Percentiles rank a stretch among this genome's conserved stretches.
phyloP scores from a whole-genome alignment of 2,329 filamentous ascomycete genomes.

The Aspergillus persii region DNA sequence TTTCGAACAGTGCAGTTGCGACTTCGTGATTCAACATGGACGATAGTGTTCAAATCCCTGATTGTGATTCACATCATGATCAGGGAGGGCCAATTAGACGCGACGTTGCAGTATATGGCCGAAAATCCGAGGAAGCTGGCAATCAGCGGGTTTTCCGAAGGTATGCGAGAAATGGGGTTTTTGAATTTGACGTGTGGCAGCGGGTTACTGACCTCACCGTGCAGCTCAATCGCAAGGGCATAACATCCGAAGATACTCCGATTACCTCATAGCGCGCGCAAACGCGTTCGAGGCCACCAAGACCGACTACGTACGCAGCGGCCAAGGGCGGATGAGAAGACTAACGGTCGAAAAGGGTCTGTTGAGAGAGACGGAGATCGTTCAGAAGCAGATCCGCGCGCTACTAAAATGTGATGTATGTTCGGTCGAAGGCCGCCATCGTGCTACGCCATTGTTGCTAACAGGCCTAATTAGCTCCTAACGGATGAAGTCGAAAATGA shows the following conservation, averaged over 20 bases:
- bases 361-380: slow-evolving; percentile 82
- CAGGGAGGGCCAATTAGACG: slow-evolving; percentile 85
- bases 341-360: slow-evolving; percentile 88
- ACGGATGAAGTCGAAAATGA: slow-evolving; percentile 91
- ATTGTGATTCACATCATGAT: slow-evolving; percentile 98
- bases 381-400: slow-evolving; percentile 83
- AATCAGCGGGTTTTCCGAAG: slow-evolving; percentile 88
- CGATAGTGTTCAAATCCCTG: slow-evolving; percentile 96
- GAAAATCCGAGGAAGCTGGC: slow-evolving; percentile 79
- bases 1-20: slow-evolving; percentile 88
- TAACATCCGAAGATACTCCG: slow-evolving; percentile 88
- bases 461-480: slow-evolving; percentile 63
- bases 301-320: slow-evolving; percentile 83
- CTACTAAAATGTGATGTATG: slow-evolving; percentile 86
- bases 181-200: background rate
- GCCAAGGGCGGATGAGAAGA: slow-evolving; percentile 78
- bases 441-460: slow-evolving; percentile 6
- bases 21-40: slow-evolving; percentile 95
- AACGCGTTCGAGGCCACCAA: slow-evolving; percentile 80
- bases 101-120: slow-evolving; percentile 80
- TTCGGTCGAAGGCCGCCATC: slow-evolving; percentile 17
- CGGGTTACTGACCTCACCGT: slow-evolving; percentile 35
- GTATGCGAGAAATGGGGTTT: slow-evolving; percentile 53
- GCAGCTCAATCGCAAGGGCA: slow-evolving; percentile 88
- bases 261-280: slow-evolving; percentile 80